These are phyloP conservation scores for Leccinum subtestaceum DNA, from an alignment of 768 basidiomycete genomes.

Conservation along the genomic window DNA sequence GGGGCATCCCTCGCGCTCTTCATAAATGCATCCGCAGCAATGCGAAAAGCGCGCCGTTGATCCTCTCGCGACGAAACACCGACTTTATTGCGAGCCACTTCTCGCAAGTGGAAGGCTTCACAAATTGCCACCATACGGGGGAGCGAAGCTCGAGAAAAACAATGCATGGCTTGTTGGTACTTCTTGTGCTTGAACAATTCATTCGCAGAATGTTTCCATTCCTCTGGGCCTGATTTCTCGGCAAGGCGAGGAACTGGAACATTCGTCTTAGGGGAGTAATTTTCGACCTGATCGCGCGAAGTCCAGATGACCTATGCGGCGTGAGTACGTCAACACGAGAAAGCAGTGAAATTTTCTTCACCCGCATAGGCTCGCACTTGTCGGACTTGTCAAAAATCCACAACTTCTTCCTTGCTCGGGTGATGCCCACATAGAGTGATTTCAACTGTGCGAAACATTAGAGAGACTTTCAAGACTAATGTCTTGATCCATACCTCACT, in stretches of 20 bases:
- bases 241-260: conserved; percentile 57
- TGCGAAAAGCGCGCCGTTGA: conserved; percentile 37
- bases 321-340: neutral
- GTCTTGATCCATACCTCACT: conserved; percentile 43
- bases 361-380: conserved; percentile 56
- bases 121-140: conserved; percentile 45
- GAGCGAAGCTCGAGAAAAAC: conserved; percentile 47
- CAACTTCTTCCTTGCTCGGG: conserved; percentile 63
- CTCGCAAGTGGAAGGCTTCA: conserved; percentile 52
- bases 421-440: conserved; percentile 67
- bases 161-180: conserved; percentile 54
- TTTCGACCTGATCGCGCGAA: conserved; percentile 42
- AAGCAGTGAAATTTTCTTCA: conserved; percentile 18
- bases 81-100: conserved; percentile 40
- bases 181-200: conserved; percentile 37
- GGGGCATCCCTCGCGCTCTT: conserved; percentile 36
- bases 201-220: conserved; percentile 43
- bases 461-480: neutral
- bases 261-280: conserved; percentile 42
- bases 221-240: conserved; percentile 46
- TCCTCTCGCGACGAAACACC: conserved; percentile 24
- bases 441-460: conserved; percentile 48
- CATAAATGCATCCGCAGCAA: conserved; percentile 51
- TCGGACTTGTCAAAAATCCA: conserved; percentile 67
- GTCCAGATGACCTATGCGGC: conserved; percentile 50